A percentile compares a stretch with the other conserved stretches of the same genome.
Evolutionary conservation across 2,329 filamentous ascomycete species (phyloP).

Genomic region (Trichoderma brevicompactum): DNA sequence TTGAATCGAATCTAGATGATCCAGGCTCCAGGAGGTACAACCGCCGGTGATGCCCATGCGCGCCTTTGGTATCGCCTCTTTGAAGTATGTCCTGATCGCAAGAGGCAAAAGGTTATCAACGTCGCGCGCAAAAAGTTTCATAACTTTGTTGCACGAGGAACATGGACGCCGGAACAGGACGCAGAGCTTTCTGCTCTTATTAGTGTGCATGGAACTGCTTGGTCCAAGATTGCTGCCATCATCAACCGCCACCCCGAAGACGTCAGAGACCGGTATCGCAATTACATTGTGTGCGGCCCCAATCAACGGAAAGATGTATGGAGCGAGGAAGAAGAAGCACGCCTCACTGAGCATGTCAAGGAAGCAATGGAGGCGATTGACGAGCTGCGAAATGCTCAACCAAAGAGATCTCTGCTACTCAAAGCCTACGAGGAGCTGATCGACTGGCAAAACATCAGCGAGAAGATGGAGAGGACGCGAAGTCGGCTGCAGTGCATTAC

Average conservation of each 20-base stretch:
- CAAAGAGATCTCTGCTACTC: conserved; percentile 40
- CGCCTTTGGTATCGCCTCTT: conserved; percentile 58
- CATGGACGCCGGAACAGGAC: conserved; percentile 47
- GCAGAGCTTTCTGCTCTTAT: conserved; percentile 44
- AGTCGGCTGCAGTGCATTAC: conserved; percentile 69
- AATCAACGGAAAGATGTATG: conserved; percentile 59
- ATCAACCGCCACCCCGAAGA: conserved; percentile 69
- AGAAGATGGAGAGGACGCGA: conserved; percentile 63
- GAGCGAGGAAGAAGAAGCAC: conserved; percentile 63
- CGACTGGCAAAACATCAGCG: conserved; percentile 68
- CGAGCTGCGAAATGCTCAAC: conserved; percentile 41
- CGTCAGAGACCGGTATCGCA: conserved; percentile 71
- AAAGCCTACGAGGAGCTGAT: conserved; percentile 58
- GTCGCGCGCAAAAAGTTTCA: conserved; percentile 67
- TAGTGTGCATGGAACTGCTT: conserved; percentile 53
- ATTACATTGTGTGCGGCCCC: conserved; percentile 65
- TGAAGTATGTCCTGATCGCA: conserved; percentile 53
- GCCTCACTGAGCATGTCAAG: conserved; percentile 57
- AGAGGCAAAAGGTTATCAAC: conserved; percentile 59
- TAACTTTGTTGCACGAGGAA: conserved; percentile 62
- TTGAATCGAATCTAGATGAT: conserved; percentile 40
- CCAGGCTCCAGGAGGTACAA: conserved; percentile 44
- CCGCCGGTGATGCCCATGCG: conserved; percentile 43
- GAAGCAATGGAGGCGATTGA: conserved; percentile 57
- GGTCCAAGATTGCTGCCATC: conserved; percentile 63